Conservation (phyloP, 768 basidiomycete species). For the Naganishia onofrii region DNA sequence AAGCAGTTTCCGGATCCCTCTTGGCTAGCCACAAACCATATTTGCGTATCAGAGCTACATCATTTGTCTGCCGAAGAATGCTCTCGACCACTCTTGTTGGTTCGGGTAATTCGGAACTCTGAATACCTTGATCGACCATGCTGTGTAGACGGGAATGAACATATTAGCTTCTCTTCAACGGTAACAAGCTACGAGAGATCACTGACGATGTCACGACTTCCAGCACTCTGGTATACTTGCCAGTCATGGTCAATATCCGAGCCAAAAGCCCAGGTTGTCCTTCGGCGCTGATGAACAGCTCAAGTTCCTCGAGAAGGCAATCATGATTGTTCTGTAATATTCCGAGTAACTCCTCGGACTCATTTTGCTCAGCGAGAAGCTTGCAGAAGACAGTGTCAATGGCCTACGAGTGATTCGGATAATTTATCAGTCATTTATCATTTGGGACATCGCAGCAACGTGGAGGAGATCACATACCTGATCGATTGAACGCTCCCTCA, state of each 20-base stretch:
- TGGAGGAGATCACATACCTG: constrained; percentile 25
- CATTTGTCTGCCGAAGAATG: constrained; percentile 61
- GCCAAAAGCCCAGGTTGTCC: constrained; percentile 65
- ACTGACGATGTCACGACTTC: constrained; percentile 68
- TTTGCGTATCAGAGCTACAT: constrained; percentile 63
- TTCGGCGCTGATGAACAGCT: constrained; percentile 58
- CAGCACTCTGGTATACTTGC: constrained; percentile 64
- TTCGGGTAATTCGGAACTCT: constrained; percentile 64
- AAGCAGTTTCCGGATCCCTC: constrained; percentile 65
- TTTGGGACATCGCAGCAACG: no score
- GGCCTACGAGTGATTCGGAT: constrained; percentile 55
- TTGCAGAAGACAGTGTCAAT: constrained; percentile 81
- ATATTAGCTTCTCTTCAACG: not conserved
- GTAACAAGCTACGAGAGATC: not conserved
- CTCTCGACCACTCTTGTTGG: constrained; percentile 64
- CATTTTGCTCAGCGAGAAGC: constrained; percentile 64
- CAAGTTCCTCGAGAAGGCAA: constrained; percentile 64
- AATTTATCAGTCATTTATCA: not conserved
- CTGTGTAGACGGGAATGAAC: constrained; percentile 53
- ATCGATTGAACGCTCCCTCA: constrained; percentile 3
- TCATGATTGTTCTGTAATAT: constrained; percentile 61
- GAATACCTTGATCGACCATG: constrained; percentile 65
- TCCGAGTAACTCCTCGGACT: constrained; percentile 63
- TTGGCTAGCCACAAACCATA: constrained; percentile 80
- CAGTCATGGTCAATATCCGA: constrained; percentile 61